Base-by-base conservation (phyloP, 2,329 filamentous ascomycete genomes). In the Coniochaeta sp. region DNA sequence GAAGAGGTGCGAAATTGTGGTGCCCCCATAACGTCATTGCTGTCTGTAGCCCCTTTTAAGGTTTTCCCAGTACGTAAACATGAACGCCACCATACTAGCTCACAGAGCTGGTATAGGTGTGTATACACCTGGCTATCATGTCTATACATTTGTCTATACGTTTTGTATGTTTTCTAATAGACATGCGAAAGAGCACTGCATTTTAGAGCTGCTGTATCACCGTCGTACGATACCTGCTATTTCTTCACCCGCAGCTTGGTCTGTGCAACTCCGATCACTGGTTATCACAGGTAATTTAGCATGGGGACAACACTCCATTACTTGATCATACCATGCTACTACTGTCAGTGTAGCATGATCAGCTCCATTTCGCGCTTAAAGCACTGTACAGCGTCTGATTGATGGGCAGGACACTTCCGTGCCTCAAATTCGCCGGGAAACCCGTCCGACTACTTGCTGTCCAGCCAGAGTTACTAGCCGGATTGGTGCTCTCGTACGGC, bases 351-450 rank as follows among this genome's bases (percentile, higher is more conserved):
- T n/a, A n/a, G 11, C 12, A 7, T 38, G 6, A 22, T 63, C 60
- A 72, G 0, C 67, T 67, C 75, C 73, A 77, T 61, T 70, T 74
- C 40, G 65, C 62, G 34, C 64, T 67, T 62, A 83, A 63, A 6
- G 77, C 76, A 61, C 75, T 69, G 55, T 78, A 78, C 54, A 76
- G 63, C 11, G 69, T 72, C 68, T 73, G 67, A 57, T 76, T 79
- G 3, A 83, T 68, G 0, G 80, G 75, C 64, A 83, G 63, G 24
- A 83, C 77, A 61, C 77, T 78, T 9, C 81, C 81, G 69, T 84
- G 81, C 62, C 81, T 77, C 65, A 83, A 61, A 34, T 77, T 76
- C 55, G 64, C 74, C 9, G 81, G 81, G 64, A 80, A 83, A 1
- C 64, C 70, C 1, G 66, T 66, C 40, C 74, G 65, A 61, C 72